A percentile compares a stretch with the other conserved stretches of the same genome.
phyloP scores from a whole-genome alignment of 169 alveolate species.

The Cyclospora cayetanensis region DNA sequence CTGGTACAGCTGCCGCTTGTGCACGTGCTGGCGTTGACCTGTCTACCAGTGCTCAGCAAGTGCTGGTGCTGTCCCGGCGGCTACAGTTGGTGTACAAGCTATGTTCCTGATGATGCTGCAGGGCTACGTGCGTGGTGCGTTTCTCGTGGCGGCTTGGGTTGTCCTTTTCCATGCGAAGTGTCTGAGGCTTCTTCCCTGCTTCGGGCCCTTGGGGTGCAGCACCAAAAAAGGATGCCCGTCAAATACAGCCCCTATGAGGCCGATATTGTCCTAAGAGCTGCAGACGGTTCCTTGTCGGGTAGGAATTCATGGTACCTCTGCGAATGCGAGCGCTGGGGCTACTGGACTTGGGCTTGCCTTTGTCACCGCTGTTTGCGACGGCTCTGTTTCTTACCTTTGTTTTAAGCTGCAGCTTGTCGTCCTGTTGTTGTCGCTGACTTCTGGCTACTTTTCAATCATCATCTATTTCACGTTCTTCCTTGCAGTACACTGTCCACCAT shows the following conservation, averaged over 20 bases:
- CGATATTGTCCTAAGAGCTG: slow-evolving; percentile 26
- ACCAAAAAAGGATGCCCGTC: not conserved
- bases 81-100: not conserved
- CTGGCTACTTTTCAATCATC: not conserved
- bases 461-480: not conserved
- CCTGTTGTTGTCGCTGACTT: not conserved
- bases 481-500: not conserved
- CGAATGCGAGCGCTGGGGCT: not conserved
- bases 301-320: not conserved
- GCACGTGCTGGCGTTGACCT: not conserved
- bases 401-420: not conserved
- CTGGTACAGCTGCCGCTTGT: not conserved
- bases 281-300: not conserved
- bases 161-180: slow-evolving; percentile 66
- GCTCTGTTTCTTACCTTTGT: not conserved
- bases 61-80: not conserved
- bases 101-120: slow-evolving; percentile 1
- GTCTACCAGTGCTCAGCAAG: not conserved
- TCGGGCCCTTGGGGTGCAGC: not conserved
- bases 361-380: not conserved
- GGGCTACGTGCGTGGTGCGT: slow-evolving; percentile 76
- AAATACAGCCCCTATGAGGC: slow-evolving; percentile 27
- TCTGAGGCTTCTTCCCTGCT: slow-evolving; percentile 48
- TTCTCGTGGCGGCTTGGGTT: slow-evolving; percentile 74
- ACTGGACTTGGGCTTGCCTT: not conserved